Evolutionary conservation across 164 flowering plant genomes (phyloP), one percentile per base, ranked within the genome.

Genomic region (Nymphaea thermarum): DNA sequence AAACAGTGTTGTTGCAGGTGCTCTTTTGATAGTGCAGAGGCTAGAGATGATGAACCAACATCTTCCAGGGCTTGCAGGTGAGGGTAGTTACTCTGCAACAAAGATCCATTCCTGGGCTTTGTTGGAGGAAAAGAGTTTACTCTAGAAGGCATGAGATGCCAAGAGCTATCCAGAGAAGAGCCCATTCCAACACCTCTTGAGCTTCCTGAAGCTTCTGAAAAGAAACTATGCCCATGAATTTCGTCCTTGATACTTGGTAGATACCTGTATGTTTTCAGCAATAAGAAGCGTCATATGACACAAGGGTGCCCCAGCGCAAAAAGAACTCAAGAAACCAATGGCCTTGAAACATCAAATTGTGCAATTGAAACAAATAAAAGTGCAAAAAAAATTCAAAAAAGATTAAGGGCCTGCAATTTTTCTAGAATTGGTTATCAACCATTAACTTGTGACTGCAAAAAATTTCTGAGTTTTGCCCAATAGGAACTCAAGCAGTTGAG

Each of bases 181-280:
- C 78, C 86, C 72, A 83, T 78, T 67, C 81, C 86, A 41, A 85
- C 77, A 60, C 73, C 76, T 72, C 86, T 77, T 60, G 71, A 68
- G 77, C 81, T 82, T 63, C 84, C 93, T 6, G 93, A 81, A 67
- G 90, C 81, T 69, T 82, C 91, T 4, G 89, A 76, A 65, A 87
- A 84, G 79, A 86, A 86, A 72, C 82, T 82, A 66, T 80, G 86
- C 78, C 79, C 89, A 16, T 86, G 88, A 25, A 65, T 77, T 51
- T 85, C 87, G 12, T 47, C 12, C 68, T 80, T 81, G 61, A 78
- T 72, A 66, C 89, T 87, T 66, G 81, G 87, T 43, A 78, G 68
- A 75, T 82, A 86, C 88, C 93, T 90, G 82, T 71, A 73, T 5
- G 14, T 61, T 5, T 16, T 1, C 63, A 61, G 5, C 5, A 61